Percentiles rank a stretch among this genome's conserved stretches.
phyloP scores from a whole-genome alignment of 768 basidiomycete genomes.

The Daedalea quercina region DNA sequence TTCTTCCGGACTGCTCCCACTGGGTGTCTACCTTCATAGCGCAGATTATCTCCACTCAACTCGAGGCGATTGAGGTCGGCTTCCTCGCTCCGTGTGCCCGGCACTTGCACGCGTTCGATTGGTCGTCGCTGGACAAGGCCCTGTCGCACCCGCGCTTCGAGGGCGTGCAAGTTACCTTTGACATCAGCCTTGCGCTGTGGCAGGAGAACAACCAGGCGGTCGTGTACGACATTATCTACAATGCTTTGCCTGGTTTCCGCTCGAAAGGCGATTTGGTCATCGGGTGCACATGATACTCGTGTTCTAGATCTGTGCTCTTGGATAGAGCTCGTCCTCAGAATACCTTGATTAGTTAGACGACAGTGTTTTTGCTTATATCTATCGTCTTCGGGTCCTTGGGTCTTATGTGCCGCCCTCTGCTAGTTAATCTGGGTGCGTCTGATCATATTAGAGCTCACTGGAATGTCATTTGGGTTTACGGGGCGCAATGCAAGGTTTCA shows the following conservation, averaged over 20 bases:
- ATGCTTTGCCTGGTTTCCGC: slow-evolving; percentile 3
- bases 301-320: too few relatives aligned
- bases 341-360: too few relatives aligned
- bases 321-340: too few relatives aligned
- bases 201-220: slow-evolving; percentile 8
- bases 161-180: slow-evolving; percentile 3
- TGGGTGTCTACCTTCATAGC: slow-evolving; percentile 6
- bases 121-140: slow-evolving; percentile 2
- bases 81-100: slow-evolving; percentile 6
- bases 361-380: too few relatives aligned
- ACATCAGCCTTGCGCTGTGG: slow-evolving; percentile 9
- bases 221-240: slow-evolving; percentile 2
- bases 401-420: too few relatives aligned
- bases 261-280: slow-evolving; percentile 7
- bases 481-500: too few relatives aligned
- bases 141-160: slow-evolving; percentile 1
- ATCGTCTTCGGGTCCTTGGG: too few relatives aligned
- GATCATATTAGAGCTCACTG: too few relatives aligned
- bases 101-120: slow-evolving; percentile 7
- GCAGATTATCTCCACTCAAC: neutral
- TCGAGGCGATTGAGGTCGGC: slow-evolving; percentile 10
- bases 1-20: slow-evolving; percentile 7
- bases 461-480: too few relatives aligned
- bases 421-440: too few relatives aligned
- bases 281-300: neutral